Base-by-base conservation (phyloP, 345 rosid species). In the Trapa incisa region DNA sequence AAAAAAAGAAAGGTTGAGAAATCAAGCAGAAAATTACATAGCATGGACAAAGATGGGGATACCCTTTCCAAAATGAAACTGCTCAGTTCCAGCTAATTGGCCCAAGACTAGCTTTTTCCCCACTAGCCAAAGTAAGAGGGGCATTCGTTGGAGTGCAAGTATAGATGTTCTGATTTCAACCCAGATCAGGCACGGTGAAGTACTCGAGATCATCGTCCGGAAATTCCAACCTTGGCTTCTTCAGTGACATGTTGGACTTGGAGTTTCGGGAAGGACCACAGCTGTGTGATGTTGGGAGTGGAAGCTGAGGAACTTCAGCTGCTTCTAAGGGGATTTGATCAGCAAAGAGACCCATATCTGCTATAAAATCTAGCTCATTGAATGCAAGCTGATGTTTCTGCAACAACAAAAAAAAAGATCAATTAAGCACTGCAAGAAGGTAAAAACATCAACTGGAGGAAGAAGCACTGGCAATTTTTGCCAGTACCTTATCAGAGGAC, bases 281-380 rank as follows among this genome's bases (percentile, higher is more conserved):
- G 71, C 74, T 74, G 67, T 64, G 69, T 37, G 76, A 61, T 69
- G 81, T 78, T 0, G 80, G 65, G 12, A 81, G 70, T 1, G 88
- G 85, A 63, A 87, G 86, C 62, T 93, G 92, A 10, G 98, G 98
- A 47, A 93, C 98, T 82, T 93, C 87, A 37, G 96, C 98, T 67
- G 90, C 92, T 67, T 90, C 83, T 65, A 82, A 72, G 45, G 84
- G 80, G 60, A 83, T 66, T 64, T 88, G 88, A 65, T 93, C 94
- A 13, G 78, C 75, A 33, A 90, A 88, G 62, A 89, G 75, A 66
- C 90, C 74, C 83, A 86, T 82, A 65, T 92, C 97, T 16, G 86
- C 71, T 80, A 92, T 78, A 97, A 94, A 90, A 8, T 88, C 91
- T 1, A 93, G 74, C 77, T 84, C 97, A 47, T 92, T 96, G 1